Conservation (phyloP, 2,329 filamentous ascomycete genomes). For the Aureobasidium sp. region DNA sequence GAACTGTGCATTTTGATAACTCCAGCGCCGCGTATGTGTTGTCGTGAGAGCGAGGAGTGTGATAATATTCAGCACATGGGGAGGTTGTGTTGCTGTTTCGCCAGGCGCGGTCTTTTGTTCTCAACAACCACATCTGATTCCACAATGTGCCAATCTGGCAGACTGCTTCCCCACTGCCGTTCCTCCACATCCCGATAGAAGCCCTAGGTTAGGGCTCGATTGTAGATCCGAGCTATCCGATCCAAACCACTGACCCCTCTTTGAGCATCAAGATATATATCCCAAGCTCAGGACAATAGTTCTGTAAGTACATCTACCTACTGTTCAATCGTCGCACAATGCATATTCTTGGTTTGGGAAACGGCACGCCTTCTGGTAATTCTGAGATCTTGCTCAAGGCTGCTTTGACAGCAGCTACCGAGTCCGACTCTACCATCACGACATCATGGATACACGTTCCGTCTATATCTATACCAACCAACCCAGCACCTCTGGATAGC, state of each 20-base stretch:
- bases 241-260: background rate
- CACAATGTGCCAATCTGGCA: too few species aligned
- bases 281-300: background rate
- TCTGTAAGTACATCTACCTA: background rate
- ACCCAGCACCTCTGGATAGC: constrained; percentile 2
- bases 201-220: background rate
- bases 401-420: constrained; percentile 7
- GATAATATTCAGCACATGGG: too few species aligned
- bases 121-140: too few species aligned
- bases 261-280: background rate
- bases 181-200: background rate
- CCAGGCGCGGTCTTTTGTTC: too few species aligned
- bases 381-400: constrained; percentile 13
- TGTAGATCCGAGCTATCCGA: background rate
- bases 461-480: constrained; percentile 11
- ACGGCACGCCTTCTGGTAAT: constrained; percentile 11
- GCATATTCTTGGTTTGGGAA: constrained; percentile 13
- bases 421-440: constrained; percentile 8
- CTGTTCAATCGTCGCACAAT: background rate
- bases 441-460: constrained; percentile 14
- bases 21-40: too few species aligned
- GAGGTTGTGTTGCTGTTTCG: too few species aligned
- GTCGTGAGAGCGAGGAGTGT: too few species aligned
- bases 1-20: too few species aligned
- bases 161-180: too few species aligned